Evolutionary conservation across 345 rosid species (phyloP).

Genomic region (Populus davidiana): DNA sequence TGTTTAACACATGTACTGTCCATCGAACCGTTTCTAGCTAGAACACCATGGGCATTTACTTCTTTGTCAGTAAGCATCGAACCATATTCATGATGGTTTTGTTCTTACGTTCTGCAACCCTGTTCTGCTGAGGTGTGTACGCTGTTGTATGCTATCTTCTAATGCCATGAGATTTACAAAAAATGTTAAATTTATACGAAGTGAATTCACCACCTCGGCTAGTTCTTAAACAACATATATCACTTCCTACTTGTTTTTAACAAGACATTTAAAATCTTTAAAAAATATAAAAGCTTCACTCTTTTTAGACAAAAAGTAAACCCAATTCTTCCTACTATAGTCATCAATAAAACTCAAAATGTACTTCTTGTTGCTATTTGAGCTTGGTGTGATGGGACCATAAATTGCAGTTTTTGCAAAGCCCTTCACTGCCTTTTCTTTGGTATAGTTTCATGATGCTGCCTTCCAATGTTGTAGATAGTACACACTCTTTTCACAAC

Average conservation of each 20-base stretch:
- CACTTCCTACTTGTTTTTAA: background rate
- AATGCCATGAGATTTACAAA: background rate
- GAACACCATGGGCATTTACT: background rate
- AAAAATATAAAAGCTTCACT: background rate
- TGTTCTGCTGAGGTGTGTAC: background rate
- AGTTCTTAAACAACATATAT: background rate
- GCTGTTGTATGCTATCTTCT: background rate
- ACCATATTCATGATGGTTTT: background rate
- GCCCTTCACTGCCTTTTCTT: too few relatives aligned
- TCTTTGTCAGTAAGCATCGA: background rate
- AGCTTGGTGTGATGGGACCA: background rate
- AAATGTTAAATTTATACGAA: background rate
- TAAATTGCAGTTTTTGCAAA: too few relatives aligned
- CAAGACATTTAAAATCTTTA: background rate
- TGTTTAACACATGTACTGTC: background rate
- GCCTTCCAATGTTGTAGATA: too few relatives aligned
- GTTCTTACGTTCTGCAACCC: background rate
- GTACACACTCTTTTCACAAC: too few relatives aligned
- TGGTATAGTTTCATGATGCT: too few relatives aligned
- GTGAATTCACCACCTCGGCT: background rate
- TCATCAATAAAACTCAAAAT: background rate
- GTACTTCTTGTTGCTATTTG: background rate
- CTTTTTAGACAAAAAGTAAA: background rate
- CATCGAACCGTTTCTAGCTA: background rate
- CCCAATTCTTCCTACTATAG: background rate